phyloP scores from a whole-genome alignment of 1,139 yeast genomes.

The Petasospora rhodanensis region DNA sequence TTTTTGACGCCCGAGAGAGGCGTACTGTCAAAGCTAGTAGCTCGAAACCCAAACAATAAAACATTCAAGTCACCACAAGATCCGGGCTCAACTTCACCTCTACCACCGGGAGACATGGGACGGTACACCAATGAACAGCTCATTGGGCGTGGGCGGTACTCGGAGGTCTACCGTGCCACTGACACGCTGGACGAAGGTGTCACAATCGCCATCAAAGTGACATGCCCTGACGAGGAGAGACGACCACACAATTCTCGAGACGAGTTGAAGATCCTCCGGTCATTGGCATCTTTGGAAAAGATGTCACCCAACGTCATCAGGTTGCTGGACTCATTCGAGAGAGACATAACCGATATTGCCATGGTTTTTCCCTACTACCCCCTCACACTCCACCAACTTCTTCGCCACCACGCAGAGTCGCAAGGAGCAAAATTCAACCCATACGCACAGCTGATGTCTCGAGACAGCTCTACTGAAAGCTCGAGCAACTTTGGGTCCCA shows the following conservation, averaged over 20 bases:
- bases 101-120: too few relatives aligned
- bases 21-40: too few relatives aligned
- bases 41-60: too few relatives aligned
- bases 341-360: constrained; percentile 34
- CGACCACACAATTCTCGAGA: constrained; percentile 45
- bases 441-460: constrained; percentile 15
- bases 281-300: too few relatives aligned
- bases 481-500: neutral
- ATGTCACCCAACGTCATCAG: constrained; percentile 25
- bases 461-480: constrained; percentile 1
- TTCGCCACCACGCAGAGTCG: constrained; percentile 27
- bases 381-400: constrained; percentile 31
- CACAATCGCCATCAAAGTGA: constrained; percentile 40
- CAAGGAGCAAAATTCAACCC: constrained; percentile 33
- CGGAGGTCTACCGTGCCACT: constrained; percentile 31
- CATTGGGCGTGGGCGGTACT: constrained; percentile 31
- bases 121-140: constrained; percentile 13
- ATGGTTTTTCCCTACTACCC: constrained; percentile 39
- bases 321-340: constrained; percentile 29
- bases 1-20: too few relatives aligned
- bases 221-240: constrained; percentile 42
- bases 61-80: neutral
- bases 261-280: constrained; percentile 37
- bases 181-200: constrained; percentile 10
- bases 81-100: too few relatives aligned